Base-by-base conservation (phyloP, 306 rosid species). In the Bauhinia variegata region DNA sequence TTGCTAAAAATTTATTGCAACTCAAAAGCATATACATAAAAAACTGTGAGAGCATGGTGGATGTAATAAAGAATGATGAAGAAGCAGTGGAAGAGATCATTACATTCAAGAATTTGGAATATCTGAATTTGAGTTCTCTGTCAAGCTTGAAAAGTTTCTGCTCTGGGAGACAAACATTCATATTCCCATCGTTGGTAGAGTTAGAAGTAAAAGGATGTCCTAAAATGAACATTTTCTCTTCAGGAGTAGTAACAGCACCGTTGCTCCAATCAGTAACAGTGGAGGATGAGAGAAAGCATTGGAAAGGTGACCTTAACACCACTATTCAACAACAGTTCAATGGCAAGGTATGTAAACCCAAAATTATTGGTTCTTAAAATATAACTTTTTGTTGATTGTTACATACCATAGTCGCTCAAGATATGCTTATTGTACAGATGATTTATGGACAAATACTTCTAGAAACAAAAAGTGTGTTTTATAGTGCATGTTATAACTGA, bases 231-330 rank as follows among this genome's bases (percentile, higher is more conserved):
- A 55, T 4, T 12, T 55, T 55, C 12, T 55, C 61, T 31, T n/a
- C 39, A 13, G 61, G 61, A 55, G 15, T n/a, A 6, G 33, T 18
- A 49, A 2, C 3, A 7, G 11, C 41, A 7, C 61, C 42, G 7
- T 5, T 32, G 36, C 61, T 55, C 1, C 32, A 7, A 32, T 0
- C 13, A 4, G 62, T 56, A 4, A 13, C 7, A 33, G 30, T 56
- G 42, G 42, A 56, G 15, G 34, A 56, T 4, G 23, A 19, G 0
- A 55, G n/a, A 33, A 32, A 32, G 39, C 42, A 10, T 6, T 55
- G 42, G 61, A 55, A 55, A 32, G 61, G n/a, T 9, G 42, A 55
- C 19, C 42, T 32, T 32, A 55, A 55, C 8, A 3, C 61, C 42
- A 55, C 61, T 33, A 55, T 32, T n/a, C 3, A 55, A 5, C 23